Conservation (phyloP, 192 early-diverging fungal genomes). For the Entomortierella lignicola region DNA sequence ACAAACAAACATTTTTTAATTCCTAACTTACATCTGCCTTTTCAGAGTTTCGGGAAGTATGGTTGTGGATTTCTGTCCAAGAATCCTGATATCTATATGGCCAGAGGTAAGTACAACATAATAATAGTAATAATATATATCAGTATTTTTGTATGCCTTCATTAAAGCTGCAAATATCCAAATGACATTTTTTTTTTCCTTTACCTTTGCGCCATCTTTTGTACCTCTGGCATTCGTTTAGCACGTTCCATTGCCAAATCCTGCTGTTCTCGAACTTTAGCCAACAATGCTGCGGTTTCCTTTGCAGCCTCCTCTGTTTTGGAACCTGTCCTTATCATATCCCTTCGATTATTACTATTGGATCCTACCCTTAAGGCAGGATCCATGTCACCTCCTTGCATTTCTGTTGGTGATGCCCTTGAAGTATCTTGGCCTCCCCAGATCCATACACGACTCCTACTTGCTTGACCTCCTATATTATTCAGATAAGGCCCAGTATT, state of each 20-base stretch:
- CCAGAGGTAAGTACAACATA: not conserved
- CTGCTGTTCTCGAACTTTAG: slow-evolving; percentile 19
- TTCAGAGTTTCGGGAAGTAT: slow-evolving; percentile 38
- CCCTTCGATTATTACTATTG: not conserved
- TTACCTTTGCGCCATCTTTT: slow-evolving; percentile 46
- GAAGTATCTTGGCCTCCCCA: slow-evolving; percentile 26
- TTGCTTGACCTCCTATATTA: not conserved
- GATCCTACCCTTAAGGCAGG: not conserved
- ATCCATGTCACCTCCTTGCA: slow-evolving; percentile 1
- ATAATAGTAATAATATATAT: not conserved
- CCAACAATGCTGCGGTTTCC: slow-evolving; percentile 38
- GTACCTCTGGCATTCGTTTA: slow-evolving; percentile 32
- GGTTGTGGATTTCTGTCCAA: slow-evolving; percentile 48
- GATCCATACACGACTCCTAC: slow-evolving; percentile 27
- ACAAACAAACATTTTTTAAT: not conserved
- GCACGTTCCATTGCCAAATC: slow-evolving; percentile 21
- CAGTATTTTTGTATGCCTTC: too few species aligned
- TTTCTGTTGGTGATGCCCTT: not conserved
- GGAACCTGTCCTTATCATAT: slow-evolving; percentile 13
- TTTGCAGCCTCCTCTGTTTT: slow-evolving; percentile 43
- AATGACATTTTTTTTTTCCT: not conserved
- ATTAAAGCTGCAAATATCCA: too few species aligned
- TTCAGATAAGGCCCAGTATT: slow-evolving; percentile 4
- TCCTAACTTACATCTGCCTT: slow-evolving; percentile 32
- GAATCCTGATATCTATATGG: slow-evolving; percentile 47